Base-by-base conservation (phyloP, 78 protist genomes). In the Dictyostelium firmibasis region DNA sequence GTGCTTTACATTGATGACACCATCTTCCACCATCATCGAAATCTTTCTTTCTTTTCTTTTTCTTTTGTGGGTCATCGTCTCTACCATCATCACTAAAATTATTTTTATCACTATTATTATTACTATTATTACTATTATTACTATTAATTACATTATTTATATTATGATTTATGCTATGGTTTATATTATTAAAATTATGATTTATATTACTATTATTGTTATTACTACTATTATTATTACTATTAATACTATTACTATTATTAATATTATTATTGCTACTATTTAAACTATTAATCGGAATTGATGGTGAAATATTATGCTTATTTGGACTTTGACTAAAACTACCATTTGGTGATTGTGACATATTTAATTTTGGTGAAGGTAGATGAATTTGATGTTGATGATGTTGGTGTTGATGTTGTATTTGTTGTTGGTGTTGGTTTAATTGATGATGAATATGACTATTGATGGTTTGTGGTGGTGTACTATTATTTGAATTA, bases 1-100 rank as follows among this genome's bases (percentile, higher is more conserved):
- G 87, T 70, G 94, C 94, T 35, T 89, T 89, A 47, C 94, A 89
- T 81, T 89, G 94, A 50, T 89, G 94, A 69, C 94, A 89, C 94
- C 94, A 89, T 44, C 94, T 83, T 20, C 94, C 94, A 35, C 81
- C 86, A 78, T 89, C 94, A 9, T 53, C 94, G 47, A 41, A 33
- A 69, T 89, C 75, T 53, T 89, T 89, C 50, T 78, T 81, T 44
- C 87, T 57, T 67, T 89, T 89, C 50, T 83, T 67, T 41, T 84
- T 84, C 81, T 57, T 82, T 35, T 82, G 43, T 16, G n/a, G n/a
- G 6, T 72, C 43, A 18, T 72, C 43, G 6, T 72, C 43, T 23
- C 31, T 41, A 81, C 60, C 70, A 35, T 82, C 60, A n/a, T 60
- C 33, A 82, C 33, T 33, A 60, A 31, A n/a, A 35, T 82, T 50